phyloP scores from a whole-genome alignment of 192 early-diverging fungal species.

The Entophlyctis luteolus region DNA sequence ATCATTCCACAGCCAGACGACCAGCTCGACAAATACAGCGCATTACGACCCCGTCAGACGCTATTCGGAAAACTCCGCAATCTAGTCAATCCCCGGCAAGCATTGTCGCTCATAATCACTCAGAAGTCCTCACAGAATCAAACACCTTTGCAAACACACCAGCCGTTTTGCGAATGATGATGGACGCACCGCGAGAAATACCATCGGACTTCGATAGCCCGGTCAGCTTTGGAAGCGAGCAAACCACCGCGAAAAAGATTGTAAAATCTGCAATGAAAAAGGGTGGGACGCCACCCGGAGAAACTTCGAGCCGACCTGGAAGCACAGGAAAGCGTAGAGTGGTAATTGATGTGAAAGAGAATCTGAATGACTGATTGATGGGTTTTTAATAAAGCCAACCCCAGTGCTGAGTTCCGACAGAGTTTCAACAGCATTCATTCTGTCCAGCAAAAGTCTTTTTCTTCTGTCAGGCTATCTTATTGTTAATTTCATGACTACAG shows the following conservation, averaged over 20 bases:
- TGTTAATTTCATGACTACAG: too few relatives aligned
- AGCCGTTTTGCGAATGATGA: background rate
- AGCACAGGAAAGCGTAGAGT: background rate
- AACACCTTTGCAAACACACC: constrained; percentile 10
- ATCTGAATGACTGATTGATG: too few relatives aligned
- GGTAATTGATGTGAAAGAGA: constrained; percentile 6
- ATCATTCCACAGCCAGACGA: background rate
- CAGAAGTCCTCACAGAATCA: background rate
- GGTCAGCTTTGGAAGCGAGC: background rate
- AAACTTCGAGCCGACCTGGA: background rate
- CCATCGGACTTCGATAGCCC: background rate
- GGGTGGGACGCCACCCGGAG: background rate
- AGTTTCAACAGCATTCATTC: too few relatives aligned
- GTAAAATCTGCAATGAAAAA: constrained; percentile 8
- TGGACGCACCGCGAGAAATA: background rate
- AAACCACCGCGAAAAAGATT: background rate
- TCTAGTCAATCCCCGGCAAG: background rate
- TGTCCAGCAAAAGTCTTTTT: too few relatives aligned
- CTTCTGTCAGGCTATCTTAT: too few relatives aligned
- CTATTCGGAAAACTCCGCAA: background rate
- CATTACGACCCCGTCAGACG: constrained; percentile 5
- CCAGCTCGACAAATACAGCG: background rate
- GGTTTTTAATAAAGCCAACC: too few relatives aligned
- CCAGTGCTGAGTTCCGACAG: too few relatives aligned
- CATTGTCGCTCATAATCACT: background rate